Base-by-base conservation (phyloP, 2,329 filamentous ascomycete genomes). In the Blastomyces emzantsi region DNA sequence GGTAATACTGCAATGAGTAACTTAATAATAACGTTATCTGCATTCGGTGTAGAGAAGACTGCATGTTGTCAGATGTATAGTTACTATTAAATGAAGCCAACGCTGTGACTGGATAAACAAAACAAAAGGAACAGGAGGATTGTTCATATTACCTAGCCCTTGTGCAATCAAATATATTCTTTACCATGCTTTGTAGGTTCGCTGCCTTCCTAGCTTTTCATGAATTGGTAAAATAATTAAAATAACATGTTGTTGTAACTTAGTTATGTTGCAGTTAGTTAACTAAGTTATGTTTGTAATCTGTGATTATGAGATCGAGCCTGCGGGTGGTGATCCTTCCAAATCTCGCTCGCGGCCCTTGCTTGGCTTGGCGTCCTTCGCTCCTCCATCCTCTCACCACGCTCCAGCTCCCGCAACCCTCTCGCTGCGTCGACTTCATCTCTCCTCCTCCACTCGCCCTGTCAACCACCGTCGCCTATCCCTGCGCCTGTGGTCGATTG, bases 401-500 rank as follows among this genome's bases (percentile, higher is more conserved):
- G 22, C 15, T 54, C 25, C 25, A 54, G 39, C 30, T 56, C 28
- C 30, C 28, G 28, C 55, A 22, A 22, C 55, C 7, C 33, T 41
- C 33, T 41, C 9, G 4, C 54, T n/a, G 22, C 54, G 30, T 57
- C 55, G 11, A 41, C n/a, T 17, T 33, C 13, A 45, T 41, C 57
- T 15, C 43, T 47, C 25, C 43, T 47, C 25, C 25, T n/a, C 13
- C 41, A 28, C 57, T 22, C 41, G 6, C 25, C 57, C 43, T 13
- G 43, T 49, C 55, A 28, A 22, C 39, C 19, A 17, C 57, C 28
- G 57, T 49, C n/a, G 57, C 57, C 57, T 49, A 6, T 60, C 41
- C 33, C 43, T 60, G 57, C 43, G 57, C 43, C 57, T 47, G 28
- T 45, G 41, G 30, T 49, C 30, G 57, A 60, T 25, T 25, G 57